Evolutionary conservation across 768 basidiomycete genomes (phyloP).

Genomic region (Lepiota subincarnata): DNA sequence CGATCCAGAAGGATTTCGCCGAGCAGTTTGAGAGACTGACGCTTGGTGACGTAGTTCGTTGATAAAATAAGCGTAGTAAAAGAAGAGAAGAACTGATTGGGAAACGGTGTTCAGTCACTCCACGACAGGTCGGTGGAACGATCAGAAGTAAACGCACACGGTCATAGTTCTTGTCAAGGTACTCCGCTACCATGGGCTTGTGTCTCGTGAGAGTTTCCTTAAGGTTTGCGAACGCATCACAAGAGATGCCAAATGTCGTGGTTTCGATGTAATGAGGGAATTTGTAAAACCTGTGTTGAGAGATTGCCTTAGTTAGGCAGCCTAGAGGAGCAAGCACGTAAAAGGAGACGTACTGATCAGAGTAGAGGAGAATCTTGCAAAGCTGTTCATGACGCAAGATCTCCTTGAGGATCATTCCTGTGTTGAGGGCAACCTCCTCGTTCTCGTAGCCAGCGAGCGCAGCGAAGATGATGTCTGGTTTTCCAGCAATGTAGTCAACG

Average conservation of each 20-base stretch:
- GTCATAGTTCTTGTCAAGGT: conserved; percentile 96
- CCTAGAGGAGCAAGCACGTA: conserved; percentile 10
- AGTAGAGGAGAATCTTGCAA: conserved; percentile 84
- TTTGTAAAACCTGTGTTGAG: conserved; percentile 75
- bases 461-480: conserved; percentile 73
- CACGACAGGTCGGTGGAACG: conserved; percentile 5
- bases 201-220: conserved; percentile 97
- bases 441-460: conserved; percentile 91
- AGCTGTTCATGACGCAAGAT: conserved; percentile 93
- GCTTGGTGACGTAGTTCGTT: conserved; percentile 98
- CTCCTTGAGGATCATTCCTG: conserved; percentile 96
- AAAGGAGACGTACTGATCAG: conserved; percentile 75
- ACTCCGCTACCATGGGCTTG: conserved; percentile 97
- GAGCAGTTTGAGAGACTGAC: conserved; percentile 95
- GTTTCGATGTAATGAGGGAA: conserved; percentile 97
- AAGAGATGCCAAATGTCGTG: conserved; percentile 96
- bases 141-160: conserved; percentile 47
- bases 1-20: conserved; percentile 98
- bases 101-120: conserved; percentile 10
- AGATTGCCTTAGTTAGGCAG: conserved; percentile 7
- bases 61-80: conserved; percentile 93
- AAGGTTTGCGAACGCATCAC: conserved; percentile 95
- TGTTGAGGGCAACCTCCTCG: conserved; percentile 94
- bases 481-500: conserved; percentile 84
- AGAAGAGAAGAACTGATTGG: conserved; percentile 84